A percentile compares a stretch with the other conserved stretches of the same genome.
These are phyloP conservation scores for Phytopythium cucurbitacearum DNA, from an alignment of 352 stramenopile genomes.

Conservation along the genomic window DNA sequence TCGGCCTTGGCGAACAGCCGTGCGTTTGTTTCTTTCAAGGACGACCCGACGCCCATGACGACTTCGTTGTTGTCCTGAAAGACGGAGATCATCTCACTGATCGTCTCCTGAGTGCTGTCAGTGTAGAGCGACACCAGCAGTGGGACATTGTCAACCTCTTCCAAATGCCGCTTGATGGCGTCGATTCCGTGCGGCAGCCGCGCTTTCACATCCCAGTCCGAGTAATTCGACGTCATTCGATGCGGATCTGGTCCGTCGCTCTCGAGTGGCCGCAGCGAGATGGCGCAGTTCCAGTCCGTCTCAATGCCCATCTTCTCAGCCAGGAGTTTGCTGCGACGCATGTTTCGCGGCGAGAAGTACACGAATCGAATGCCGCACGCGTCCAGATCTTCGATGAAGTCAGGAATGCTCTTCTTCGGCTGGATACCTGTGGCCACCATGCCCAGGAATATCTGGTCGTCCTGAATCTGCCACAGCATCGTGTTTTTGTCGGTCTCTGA, in stretches of 20 bases:
- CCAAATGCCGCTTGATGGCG: constrained; percentile 94
- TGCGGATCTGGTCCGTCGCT: constrained; percentile 90
- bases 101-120: constrained; percentile 94
- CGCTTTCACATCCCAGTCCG: constrained; percentile 96
- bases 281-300: constrained; percentile 98
- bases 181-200: constrained; percentile 94
- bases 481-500: constrained; percentile 40
- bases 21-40: constrained; percentile 71
- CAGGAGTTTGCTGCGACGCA: constrained; percentile 95
- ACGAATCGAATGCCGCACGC: constrained; percentile 96
- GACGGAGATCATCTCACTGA: constrained; percentile 91
- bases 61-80: constrained; percentile 86
- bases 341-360: constrained; percentile 99
- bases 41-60: constrained; percentile 74
- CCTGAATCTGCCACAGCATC: constrained; percentile 82
- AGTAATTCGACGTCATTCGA: constrained; percentile 97
- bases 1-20: constrained; percentile 75
- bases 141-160: constrained; percentile 98
- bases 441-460: constrained; percentile 97
- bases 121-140: constrained; percentile 98
- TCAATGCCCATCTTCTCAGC: constrained; percentile 99
- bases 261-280: constrained; percentile 93
- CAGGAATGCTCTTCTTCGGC: constrained; percentile 92
- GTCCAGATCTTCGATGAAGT: constrained; percentile 94
- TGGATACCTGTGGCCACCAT: constrained; percentile 95